phyloP scores from a whole-genome alignment of 2,329 filamentous ascomycete species.

The Intubia oerlemansii region DNA sequence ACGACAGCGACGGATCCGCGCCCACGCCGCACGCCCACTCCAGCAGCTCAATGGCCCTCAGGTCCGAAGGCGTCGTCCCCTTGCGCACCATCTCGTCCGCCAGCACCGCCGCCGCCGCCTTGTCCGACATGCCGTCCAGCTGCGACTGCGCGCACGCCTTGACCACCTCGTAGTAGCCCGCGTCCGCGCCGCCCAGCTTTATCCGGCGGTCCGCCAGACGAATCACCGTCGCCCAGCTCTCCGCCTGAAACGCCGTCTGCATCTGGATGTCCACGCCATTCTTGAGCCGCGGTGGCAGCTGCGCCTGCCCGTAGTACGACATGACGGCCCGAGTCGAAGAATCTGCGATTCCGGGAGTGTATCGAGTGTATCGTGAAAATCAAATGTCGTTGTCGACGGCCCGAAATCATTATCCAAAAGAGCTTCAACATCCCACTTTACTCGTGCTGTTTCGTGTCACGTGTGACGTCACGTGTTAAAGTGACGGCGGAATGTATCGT shows the following conservation, averaged over 20 bases:
- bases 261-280: conserved; percentile 31
- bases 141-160: conserved; percentile 29
- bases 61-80: conserved; percentile 23
- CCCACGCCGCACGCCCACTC: no score
- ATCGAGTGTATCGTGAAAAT: no score
- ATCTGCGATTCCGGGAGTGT: no score
- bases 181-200: conserved; percentile 23
- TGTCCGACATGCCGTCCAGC: conserved; percentile 25
- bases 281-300: conserved; percentile 19
- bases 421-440: no score
- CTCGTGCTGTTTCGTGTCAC: no score
- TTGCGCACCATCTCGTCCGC: conserved; percentile 25
- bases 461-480: no score
- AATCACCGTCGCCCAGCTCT: conserved; percentile 28
- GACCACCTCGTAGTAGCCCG: conserved; percentile 31
- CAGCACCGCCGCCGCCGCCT: conserved; percentile 20
- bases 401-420: no score
- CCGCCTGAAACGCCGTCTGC: conserved; percentile 30
- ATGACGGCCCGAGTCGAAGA: no score
- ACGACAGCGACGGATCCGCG: conserved; percentile 8
- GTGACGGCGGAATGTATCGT: no score
- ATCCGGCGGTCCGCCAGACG: conserved; percentile 30
- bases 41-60: conserved; percentile 28
- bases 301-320: conserved; percentile 8
- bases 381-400: no score